These are phyloP conservation scores for Eimeria necatrix DNA, from an alignment of 169 alveolate species.

Conservation along the genomic window DNA sequence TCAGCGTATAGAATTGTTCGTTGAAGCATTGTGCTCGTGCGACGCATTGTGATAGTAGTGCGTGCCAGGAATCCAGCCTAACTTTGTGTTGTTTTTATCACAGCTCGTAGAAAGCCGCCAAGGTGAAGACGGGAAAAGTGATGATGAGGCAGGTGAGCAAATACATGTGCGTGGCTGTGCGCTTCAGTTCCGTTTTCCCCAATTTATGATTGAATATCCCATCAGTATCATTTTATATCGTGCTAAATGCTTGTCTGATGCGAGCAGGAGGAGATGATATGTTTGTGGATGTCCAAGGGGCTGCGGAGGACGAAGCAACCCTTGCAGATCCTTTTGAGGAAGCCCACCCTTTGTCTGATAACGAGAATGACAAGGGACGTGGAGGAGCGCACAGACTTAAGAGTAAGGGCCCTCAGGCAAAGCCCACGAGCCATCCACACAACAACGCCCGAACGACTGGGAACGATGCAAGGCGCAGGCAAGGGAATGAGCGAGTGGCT, in stretches of 20 bases:
- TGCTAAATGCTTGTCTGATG: background rate
- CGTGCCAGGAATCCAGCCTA: background rate
- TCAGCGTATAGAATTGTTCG: no score
- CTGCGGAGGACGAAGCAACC: slow-evolving; percentile 26
- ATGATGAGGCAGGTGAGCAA: slow-evolving; percentile 62
- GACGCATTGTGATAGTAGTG: background rate
- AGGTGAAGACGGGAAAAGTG: background rate
- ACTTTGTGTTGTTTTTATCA: background rate
- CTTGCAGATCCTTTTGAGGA: slow-evolving; percentile 58
- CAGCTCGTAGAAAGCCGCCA: slow-evolving; percentile 53
- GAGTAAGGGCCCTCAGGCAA: background rate
- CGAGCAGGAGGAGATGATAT: slow-evolving; percentile 61
- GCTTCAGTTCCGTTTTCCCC: no score
- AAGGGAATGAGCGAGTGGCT: background rate
- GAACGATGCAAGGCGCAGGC: background rate
- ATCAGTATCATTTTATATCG: no score
- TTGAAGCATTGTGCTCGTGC: background rate
- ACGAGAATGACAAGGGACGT: background rate
- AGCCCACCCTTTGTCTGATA: slow-evolving; percentile 57
- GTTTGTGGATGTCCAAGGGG: slow-evolving; percentile 57
- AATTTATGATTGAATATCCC: no score
- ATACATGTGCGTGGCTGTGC: background rate
- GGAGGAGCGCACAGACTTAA: background rate
- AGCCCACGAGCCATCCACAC: background rate
- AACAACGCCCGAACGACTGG: background rate